These are phyloP conservation scores for Chloranthus sessilifolius DNA, from an alignment of 164 flowering plant species.

Conservation along the genomic window DNA sequence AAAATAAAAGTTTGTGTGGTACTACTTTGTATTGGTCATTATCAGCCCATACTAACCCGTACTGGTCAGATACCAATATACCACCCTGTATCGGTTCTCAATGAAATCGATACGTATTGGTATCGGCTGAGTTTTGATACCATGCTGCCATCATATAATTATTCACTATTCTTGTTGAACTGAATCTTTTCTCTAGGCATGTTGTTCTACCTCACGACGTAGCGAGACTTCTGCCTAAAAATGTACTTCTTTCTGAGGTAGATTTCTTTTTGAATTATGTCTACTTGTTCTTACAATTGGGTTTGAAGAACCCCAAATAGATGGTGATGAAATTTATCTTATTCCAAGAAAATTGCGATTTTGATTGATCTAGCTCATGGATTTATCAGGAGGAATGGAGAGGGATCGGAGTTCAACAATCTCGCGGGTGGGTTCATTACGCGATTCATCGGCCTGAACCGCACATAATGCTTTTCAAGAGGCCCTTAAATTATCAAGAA, in stretches of 20 bases:
- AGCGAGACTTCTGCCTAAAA: conserved; percentile 78
- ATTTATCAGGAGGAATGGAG: conserved; percentile 75
- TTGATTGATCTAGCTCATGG: background rate
- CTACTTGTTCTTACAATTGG: background rate
- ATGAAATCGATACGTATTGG: no score
- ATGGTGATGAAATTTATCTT: background rate
- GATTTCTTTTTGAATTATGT: conserved; percentile 3
- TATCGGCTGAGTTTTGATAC: no score
- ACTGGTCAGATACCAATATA: no score
- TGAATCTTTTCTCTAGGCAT: conserved; percentile 38
- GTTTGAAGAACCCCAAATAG: background rate
- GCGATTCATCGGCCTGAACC: conserved; percentile 95
- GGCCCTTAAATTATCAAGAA: conserved; percentile 86
- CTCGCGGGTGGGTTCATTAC: conserved; percentile 94
- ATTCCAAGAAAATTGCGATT: background rate
- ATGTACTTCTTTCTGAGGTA: conserved; percentile 85
- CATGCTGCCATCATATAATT: no score
- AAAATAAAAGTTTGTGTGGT: no score
- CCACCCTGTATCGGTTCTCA: no score
- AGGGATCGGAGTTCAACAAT: conserved; percentile 93
- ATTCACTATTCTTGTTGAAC: background rate
- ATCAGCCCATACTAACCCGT: no score
- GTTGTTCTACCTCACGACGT: conserved; percentile 91
- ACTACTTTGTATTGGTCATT: no score
- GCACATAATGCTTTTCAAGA: conserved; percentile 94